These are phyloP conservation scores for Bruguiera hainesii DNA, from an alignment of 441 rosid genomes.

Conservation along the genomic window DNA sequence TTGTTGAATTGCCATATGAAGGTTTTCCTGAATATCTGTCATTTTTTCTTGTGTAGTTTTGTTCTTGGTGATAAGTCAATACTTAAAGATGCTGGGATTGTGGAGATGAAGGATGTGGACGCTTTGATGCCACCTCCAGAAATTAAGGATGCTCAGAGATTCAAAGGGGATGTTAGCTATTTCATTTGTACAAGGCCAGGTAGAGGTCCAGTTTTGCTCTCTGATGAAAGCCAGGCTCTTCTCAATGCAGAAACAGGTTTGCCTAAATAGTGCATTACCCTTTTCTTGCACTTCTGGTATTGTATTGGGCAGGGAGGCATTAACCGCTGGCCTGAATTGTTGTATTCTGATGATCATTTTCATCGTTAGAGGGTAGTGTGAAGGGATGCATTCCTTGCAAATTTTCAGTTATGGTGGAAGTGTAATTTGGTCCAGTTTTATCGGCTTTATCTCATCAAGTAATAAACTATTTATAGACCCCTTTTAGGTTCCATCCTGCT, in stretches of 20 bases:
- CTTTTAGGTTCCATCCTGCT: background rate
- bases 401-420: constrained; percentile 16
- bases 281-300: constrained; percentile 3
- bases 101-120: constrained; percentile 50
- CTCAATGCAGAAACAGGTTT: constrained; percentile 61
- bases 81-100: constrained; percentile 68
- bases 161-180: constrained; percentile 67
- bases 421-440: constrained; percentile 2
- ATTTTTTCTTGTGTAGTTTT: constrained; percentile 41
- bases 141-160: constrained; percentile 53
- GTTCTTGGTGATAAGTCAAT: constrained; percentile 81
- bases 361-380: background rate
- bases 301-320: background rate
- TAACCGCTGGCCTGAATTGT: background rate
- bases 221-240: constrained; percentile 62
- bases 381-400: constrained; percentile 1
- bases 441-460: background rate
- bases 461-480: constrained; percentile 17
- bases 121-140: constrained; percentile 53
- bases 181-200: constrained; percentile 93
- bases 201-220: constrained; percentile 67
- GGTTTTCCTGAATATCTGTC: background rate
- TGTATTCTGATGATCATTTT: constrained; percentile 6
- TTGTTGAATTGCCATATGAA: background rate
- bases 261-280: constrained; percentile 38